A percentile compares a stretch with the other conserved stretches of the same genome.
phyloP scores from a whole-genome alignment of 495 filamentous ascomycete genomes.

The Lasiosphaeris hirsuta region DNA sequence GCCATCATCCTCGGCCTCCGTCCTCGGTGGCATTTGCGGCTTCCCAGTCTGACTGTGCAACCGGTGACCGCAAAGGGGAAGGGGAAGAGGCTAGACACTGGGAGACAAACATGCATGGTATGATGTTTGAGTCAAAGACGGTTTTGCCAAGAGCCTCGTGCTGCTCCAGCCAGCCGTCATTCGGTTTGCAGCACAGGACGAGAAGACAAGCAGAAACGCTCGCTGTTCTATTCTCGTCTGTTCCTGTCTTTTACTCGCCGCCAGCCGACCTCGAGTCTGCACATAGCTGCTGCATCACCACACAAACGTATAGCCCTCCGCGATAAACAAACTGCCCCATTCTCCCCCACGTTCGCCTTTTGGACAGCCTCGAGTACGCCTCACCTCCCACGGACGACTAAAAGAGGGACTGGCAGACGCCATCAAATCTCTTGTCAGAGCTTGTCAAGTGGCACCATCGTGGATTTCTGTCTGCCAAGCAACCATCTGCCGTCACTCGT shows the following conservation, averaged over 20 bases:
- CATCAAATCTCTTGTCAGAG: background rate
- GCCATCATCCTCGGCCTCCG: too few species aligned
- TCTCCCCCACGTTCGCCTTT: too few species aligned
- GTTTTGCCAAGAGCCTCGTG: constrained; percentile 4
- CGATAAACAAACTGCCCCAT: too few species aligned
- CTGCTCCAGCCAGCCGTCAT: background rate
- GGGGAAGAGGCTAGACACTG: too few species aligned
- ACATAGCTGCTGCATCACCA: too few species aligned
- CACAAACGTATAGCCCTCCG: too few species aligned
- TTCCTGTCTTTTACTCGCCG: background rate
- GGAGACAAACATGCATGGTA: background rate
- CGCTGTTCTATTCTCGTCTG: background rate
- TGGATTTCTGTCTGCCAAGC: constrained; percentile 2
- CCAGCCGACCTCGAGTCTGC: background rate
- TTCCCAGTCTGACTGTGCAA: background rate
- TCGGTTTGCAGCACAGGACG: background rate
- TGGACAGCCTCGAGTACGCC: background rate
- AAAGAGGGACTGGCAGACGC: background rate
- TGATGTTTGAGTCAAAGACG: constrained; percentile 5
- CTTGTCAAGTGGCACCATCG: constrained; percentile 1
- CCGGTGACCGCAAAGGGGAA: background rate
- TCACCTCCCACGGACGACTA: background rate
- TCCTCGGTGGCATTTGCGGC: background rate
- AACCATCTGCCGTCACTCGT: constrained; percentile 4
- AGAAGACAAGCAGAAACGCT: background rate